These are phyloP conservation scores for Triticum dicoccoides DNA, from an alignment of 176 grass and related monocot genomes.

Conservation along the genomic window DNA sequence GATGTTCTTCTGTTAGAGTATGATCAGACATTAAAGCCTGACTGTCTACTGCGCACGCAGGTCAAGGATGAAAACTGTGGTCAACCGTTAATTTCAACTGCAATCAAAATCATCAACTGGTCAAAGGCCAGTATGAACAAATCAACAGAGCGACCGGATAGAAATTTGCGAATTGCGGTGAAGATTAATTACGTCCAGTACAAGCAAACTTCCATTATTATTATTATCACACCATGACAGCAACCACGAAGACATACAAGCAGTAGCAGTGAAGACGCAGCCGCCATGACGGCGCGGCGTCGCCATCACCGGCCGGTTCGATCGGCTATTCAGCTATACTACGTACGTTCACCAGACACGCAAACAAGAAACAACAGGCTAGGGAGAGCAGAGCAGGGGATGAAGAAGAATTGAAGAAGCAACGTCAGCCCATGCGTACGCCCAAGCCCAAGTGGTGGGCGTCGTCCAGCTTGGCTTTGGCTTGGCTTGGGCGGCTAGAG, in stretches of 20 bases:
- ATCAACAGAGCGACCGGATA: not conserved
- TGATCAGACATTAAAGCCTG: not conserved
- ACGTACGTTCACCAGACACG: not conserved
- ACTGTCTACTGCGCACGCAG: not conserved
- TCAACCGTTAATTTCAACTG: not conserved
- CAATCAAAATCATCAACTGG: not conserved
- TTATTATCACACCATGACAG: not conserved
- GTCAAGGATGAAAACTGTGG: not conserved
- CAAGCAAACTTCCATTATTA: not conserved
- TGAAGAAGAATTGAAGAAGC: not conserved
- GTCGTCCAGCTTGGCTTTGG: not conserved
- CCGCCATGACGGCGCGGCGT: not conserved
- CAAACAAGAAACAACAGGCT: not conserved
- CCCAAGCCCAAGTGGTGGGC: not conserved
- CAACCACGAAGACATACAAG: not conserved
- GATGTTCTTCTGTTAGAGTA: not conserved
- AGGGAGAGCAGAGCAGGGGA: not conserved
- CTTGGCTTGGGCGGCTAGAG: constrained; percentile 18
- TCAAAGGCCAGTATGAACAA: not conserved
- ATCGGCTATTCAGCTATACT: not conserved
- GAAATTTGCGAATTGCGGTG: not conserved
- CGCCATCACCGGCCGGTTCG: not conserved
- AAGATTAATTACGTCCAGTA: not conserved
- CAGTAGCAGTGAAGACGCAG: not conserved
- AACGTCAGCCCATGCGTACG: not conserved